Conservation (phyloP, 257 asterid genomes). For the Solanum corneliomulleri region DNA sequence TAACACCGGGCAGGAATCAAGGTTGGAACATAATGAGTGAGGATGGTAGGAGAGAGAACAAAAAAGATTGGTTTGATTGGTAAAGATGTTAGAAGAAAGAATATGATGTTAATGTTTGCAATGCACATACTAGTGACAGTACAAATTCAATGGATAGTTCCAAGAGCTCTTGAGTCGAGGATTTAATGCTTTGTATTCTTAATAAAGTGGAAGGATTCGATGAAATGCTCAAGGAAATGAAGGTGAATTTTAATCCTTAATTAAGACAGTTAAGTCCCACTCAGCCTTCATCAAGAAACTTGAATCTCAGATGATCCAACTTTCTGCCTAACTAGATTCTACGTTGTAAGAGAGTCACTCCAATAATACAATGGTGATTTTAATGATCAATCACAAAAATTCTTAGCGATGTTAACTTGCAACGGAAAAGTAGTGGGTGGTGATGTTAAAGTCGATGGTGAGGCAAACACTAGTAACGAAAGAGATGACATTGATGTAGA, state of each 20-base stretch:
- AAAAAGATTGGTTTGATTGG: background rate
- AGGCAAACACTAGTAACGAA: background rate
- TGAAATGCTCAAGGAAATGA: background rate
- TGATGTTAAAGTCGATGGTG: background rate
- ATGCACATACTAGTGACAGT: background rate
- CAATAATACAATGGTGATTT: background rate
- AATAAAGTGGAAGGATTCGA: no score
- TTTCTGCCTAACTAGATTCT: background rate
- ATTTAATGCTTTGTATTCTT: no score
- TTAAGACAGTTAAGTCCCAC: background rate
- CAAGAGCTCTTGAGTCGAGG: background rate
- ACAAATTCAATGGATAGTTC: background rate
- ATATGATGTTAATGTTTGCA: background rate
- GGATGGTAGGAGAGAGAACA: background rate
- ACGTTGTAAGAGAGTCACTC: background rate
- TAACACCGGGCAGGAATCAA: no score
- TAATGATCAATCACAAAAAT: background rate
- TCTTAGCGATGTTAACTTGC: background rate
- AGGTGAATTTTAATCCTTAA: background rate
- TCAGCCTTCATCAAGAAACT: background rate
- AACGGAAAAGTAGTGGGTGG: background rate
- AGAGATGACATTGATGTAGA: background rate
- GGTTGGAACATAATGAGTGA: background rate
- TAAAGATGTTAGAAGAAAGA: background rate
- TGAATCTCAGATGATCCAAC: background rate